A percentile compares a stretch with the other conserved stretches of the same genome.
Conservation (phyloP, 2,329 filamentous ascomycete species). For the Hypoxylon sp. region DNA sequence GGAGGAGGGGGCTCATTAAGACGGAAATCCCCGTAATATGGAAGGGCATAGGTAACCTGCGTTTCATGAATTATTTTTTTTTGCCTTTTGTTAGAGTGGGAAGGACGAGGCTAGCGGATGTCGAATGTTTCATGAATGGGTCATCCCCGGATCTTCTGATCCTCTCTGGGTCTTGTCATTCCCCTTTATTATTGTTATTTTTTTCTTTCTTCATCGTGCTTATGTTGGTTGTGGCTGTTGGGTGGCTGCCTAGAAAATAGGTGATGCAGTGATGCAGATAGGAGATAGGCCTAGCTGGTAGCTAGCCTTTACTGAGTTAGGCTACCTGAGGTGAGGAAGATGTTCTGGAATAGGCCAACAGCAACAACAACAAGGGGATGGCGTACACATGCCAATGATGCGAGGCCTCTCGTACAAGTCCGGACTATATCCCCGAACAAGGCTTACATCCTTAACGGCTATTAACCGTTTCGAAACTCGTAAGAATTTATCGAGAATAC, state of each 20-base stretch:
- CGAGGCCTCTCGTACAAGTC: slow-evolving; percentile 2
- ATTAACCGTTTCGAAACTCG: slow-evolving; percentile 7
- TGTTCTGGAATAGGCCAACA: slow-evolving; percentile 7
- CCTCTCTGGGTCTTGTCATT: slow-evolving; percentile 1
- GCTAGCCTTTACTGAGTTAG: slow-evolving; percentile 11
- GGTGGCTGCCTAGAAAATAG: slow-evolving; percentile 13
- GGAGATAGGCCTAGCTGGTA: background rate
- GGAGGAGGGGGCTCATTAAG: slow-evolving; percentile 4
- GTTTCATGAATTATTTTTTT: slow-evolving; percentile 25
- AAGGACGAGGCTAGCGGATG: slow-evolving; percentile 16
- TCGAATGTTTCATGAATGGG: slow-evolving; percentile 32
- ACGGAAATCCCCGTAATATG: slow-evolving; percentile 17
- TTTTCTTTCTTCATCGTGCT: slow-evolving; percentile 13
- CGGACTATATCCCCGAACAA: background rate
- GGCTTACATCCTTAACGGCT: slow-evolving; percentile 13
- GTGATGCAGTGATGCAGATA: slow-evolving; percentile 1
- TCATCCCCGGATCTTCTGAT: slow-evolving; percentile 37
- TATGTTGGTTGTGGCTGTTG: slow-evolving; percentile 3
- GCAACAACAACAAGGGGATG: background rate
- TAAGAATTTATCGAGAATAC: slow-evolving; percentile 20
- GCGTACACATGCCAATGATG: slow-evolving; percentile 6
- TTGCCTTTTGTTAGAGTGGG: slow-evolving; percentile 5
- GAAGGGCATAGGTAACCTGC: slow-evolving; percentile 9
- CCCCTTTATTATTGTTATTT: slow-evolving; percentile 6
- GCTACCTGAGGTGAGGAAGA: slow-evolving; percentile 11